phyloP scores from a whole-genome alignment of 2,329 filamentous ascomycete genomes.

The Claviceps sp. region DNA sequence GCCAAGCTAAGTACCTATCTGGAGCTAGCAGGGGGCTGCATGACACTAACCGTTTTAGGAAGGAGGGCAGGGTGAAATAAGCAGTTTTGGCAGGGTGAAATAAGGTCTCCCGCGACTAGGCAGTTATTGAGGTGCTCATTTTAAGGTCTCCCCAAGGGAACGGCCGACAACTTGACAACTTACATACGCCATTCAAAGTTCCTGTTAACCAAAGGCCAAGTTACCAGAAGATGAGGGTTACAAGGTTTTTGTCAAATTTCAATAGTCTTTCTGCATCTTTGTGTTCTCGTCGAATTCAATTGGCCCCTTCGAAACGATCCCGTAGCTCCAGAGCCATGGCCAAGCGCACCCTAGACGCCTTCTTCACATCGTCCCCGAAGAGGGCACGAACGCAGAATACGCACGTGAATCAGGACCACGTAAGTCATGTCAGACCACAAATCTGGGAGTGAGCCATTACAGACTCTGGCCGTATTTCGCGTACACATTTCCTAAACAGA shows the following conservation, averaged over 20 bases:
- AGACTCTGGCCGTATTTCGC: not conserved
- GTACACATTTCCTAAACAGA: no score
- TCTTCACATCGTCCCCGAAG: constrained; percentile 35
- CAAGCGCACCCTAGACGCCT: constrained; percentile 51
- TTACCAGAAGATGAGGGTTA: not conserved
- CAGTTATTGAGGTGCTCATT: no score
- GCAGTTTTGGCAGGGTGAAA: no score
- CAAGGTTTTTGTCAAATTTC: not conserved
- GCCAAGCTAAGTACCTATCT: no score
- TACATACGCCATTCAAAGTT: not conserved
- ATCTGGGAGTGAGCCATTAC: rapidly evolving
- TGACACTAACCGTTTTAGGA: no score
- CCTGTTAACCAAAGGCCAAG: not conserved
- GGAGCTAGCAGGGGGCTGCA: no score
- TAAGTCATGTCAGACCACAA: not conserved
- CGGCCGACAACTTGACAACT: constrained; percentile 2
- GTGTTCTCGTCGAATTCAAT: not conserved
- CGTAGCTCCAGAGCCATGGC: constrained; percentile 7
- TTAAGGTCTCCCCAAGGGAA: no score
- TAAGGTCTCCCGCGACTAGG: no score
- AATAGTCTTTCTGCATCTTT: no score
- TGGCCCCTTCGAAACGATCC: not conserved
- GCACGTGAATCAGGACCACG: not conserved
- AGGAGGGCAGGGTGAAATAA: no score
- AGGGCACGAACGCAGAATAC: constrained; percentile 5